These are phyloP conservation scores for Yueomyces sp. DNA, from an alignment of 805 yeast genomes.

Conservation along the genomic window DNA sequence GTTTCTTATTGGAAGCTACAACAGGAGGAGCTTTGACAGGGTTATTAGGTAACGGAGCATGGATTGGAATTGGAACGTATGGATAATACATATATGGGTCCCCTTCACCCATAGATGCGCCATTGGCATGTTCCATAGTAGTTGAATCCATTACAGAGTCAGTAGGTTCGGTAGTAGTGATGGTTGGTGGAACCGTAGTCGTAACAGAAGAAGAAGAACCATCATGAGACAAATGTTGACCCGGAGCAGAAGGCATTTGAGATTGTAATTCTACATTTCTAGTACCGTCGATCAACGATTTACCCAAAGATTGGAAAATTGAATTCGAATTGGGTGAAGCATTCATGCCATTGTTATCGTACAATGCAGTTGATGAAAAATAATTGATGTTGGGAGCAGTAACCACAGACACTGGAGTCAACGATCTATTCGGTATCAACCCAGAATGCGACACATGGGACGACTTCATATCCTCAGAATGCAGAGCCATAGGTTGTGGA, in stretches of 20 bases:
- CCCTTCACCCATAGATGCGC: no score
- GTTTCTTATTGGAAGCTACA: background rate
- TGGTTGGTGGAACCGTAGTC: no score
- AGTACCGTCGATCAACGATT: constrained; percentile 14
- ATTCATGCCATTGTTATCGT: background rate
- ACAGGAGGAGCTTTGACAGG: background rate
- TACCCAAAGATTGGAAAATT: constrained; percentile 24
- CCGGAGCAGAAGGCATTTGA: no score
- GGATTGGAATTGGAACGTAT: no score
- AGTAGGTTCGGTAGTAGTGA: no score
- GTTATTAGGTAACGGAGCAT: no score
- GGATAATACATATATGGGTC: no score
- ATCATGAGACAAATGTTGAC: no score
- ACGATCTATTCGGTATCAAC: background rate
- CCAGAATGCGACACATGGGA: no score
- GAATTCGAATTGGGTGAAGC: constrained; percentile 7
- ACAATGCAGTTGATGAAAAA: background rate
- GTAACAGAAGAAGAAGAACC: no score
- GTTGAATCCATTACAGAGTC: no score
- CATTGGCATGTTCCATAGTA: no score
- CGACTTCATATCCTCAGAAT: background rate
- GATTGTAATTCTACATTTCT: background rate
- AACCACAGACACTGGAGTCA: background rate
- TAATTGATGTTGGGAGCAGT: background rate
- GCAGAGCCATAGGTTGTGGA: background rate